Evolutionary conservation across 2,329 filamentous ascomycete species (phyloP).

Genomic region (Penicillium occitanis): DNA sequence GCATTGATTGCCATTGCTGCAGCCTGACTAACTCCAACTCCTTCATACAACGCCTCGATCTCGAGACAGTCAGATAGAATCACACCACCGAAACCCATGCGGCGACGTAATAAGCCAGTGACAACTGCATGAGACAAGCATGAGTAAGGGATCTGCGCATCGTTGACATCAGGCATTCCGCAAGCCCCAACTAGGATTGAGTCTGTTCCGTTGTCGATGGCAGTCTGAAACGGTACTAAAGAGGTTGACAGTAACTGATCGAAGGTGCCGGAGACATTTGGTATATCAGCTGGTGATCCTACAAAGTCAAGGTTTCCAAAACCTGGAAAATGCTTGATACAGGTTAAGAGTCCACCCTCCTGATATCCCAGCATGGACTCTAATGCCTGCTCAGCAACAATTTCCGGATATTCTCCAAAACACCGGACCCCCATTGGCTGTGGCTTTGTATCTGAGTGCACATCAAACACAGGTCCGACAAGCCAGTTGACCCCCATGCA

Average conservation of each 20-base stretch:
- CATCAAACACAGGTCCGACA: slow-evolving; percentile 19
- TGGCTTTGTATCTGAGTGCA: slow-evolving; percentile 18
- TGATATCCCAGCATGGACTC: slow-evolving; percentile 20
- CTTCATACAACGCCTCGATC: slow-evolving; percentile 20
- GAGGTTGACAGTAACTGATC: slow-evolving; percentile 19
- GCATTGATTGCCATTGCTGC: slow-evolving; percentile 21
- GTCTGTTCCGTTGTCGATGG: slow-evolving; percentile 17
- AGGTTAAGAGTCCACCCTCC: slow-evolving; percentile 17
- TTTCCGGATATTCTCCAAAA: slow-evolving; percentile 20
- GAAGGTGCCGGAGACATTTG: slow-evolving; percentile 20
- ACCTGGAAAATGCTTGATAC: slow-evolving; percentile 19
- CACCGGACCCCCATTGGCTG: slow-evolving; percentile 21
- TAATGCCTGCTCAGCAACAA: slow-evolving; percentile 19
- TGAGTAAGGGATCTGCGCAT: slow-evolving; percentile 16
- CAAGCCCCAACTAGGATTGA: slow-evolving; percentile 19
- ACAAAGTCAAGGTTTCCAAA: slow-evolving; percentile 21
- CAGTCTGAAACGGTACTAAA: slow-evolving; percentile 17
- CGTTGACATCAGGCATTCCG: slow-evolving; percentile 20
- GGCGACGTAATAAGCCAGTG: slow-evolving; percentile 16
- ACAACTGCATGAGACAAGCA: slow-evolving; percentile 19
- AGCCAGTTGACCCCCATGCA: slow-evolving; percentile 21
- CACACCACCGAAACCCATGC: slow-evolving; percentile 20
- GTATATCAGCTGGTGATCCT: slow-evolving; percentile 20
- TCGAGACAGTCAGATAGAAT: slow-evolving; percentile 19
- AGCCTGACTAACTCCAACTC: slow-evolving; percentile 20